phyloP scores from a whole-genome alignment of 192 early-diverging fungal species.

The Physocladia obscura region DNA sequence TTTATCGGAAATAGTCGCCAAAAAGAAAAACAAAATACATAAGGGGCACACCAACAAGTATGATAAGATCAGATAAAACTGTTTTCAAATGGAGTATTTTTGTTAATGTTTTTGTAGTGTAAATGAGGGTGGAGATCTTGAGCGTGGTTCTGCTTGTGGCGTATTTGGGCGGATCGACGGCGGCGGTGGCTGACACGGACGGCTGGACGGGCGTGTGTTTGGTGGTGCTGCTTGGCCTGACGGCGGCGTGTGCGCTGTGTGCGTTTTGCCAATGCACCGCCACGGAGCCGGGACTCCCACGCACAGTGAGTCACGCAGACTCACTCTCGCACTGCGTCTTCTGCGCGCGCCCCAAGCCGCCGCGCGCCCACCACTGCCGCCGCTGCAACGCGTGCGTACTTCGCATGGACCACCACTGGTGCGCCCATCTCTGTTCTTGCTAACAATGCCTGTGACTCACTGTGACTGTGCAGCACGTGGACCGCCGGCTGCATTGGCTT shows the following conservation, averaged over 20 bases:
- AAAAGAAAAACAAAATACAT: too few species aligned
- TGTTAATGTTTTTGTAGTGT: too few species aligned
- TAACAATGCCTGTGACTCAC: too few species aligned
- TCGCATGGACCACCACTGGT: constrained; percentile 9
- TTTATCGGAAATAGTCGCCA: too few species aligned
- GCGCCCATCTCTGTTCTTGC: too few species aligned
- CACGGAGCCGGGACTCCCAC: not conserved
- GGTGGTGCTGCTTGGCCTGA: not conserved
- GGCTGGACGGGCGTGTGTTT: not conserved
- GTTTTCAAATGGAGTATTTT: too few species aligned
- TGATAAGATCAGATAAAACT: too few species aligned
- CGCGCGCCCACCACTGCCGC: constrained; percentile 1
- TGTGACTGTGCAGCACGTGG: too few species aligned
- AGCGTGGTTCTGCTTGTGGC: too few species aligned
- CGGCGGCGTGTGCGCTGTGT: not conserved
- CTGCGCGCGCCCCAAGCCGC: not conserved
- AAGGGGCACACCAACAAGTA: too few species aligned
- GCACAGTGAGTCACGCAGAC: not conserved
- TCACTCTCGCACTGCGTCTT: not conserved
- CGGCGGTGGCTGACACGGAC: not conserved
- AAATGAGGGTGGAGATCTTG: too few species aligned
- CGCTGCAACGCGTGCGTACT: constrained; percentile 4
- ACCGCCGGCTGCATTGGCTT: not conserved
- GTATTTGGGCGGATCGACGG: too few species aligned
- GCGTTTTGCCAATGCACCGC: not conserved